Base-by-base conservation (phyloP, 352 stramenopile species). In the Phytopythium kandeliae region DNA sequence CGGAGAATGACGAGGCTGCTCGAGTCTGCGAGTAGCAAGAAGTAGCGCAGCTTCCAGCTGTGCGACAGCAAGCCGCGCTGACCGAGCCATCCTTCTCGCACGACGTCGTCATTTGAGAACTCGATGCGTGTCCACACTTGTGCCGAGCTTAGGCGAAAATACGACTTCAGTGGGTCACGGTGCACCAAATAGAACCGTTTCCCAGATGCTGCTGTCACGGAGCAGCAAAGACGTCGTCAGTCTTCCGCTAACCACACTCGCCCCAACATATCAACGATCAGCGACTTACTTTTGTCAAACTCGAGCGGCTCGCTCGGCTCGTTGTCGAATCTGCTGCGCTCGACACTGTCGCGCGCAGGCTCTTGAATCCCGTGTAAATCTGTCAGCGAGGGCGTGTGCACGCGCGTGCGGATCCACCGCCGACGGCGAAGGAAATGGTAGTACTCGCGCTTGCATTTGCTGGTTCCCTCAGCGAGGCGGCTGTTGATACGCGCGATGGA, bases 31-130 rank as follows among this genome's bases (percentile, higher is more conserved):
- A 77, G 67, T 5, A 95, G 61, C 35, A 92, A 56, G 35, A 87
- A 95, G 51, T 92, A 95, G 0, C 84, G 77, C 24, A 95, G 69
- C 63, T 91, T 92, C 84, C 84, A 95, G 41, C 71, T 89, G 26
- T 78, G 60, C 17, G 84, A 89, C n/a, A 90, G 62, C 36, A 71
- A 63, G 13, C 84, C 79, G 16, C 78, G 58, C 28, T 85, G 61
- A 0, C 81, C 84, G 0, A 95, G 62, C 84, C 84, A 95, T 0
- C 79, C 84, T 60, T 95, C 79, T 17, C 78, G 73, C 47, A 78
- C 51, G n/a, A 92, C 72, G 28, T 86, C 74, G 1, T 90, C 67
- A 34, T 87, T 68, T 8, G 72, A 68, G 51, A 88, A 92, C n/a
- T 79, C 67, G 34, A 86, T 57, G 4, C 75, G 71, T 15, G 69